phyloP scores from a whole-genome alignment of 192 early-diverging fungal genomes.

The Entomortierella lignicola region DNA sequence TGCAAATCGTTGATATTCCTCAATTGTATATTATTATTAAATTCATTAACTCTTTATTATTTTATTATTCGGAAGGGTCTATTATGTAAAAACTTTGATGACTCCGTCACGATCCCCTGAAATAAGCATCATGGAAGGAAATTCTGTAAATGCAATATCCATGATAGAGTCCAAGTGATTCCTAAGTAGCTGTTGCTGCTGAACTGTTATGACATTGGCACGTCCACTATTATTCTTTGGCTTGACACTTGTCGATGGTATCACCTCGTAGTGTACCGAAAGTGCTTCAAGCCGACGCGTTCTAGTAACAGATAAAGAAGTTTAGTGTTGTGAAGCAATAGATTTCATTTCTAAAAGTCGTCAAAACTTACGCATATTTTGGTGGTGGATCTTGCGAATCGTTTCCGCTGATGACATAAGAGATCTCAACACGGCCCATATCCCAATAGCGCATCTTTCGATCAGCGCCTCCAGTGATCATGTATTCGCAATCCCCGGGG shows the following conservation, averaged over 20 bases:
- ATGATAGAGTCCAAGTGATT: conserved; percentile 83
- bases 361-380: conserved; percentile 66
- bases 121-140: conserved; percentile 83
- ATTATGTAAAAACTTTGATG: conserved; percentile 67
- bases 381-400: conserved; percentile 68
- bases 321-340: no score
- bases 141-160: conserved; percentile 72
- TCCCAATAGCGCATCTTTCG: conserved; percentile 92
- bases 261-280: conserved; percentile 67
- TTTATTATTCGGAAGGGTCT: neutral
- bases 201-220: conserved; percentile 52
- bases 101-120: conserved; percentile 82
- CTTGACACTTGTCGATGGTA: conserved; percentile 45
- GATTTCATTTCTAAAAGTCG: no score
- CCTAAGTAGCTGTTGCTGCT: conserved; percentile 67
- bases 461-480: conserved; percentile 86
- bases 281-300: conserved; percentile 68
- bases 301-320: conserved; percentile 34
- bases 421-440: conserved; percentile 72
- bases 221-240: conserved; percentile 51
- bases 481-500: conserved; percentile 63
- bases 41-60: neutral
- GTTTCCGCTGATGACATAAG: conserved; percentile 76
- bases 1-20: conserved; percentile 16
- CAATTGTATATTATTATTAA: neutral